phyloP scores from a whole-genome alignment of 768 basidiomycete species.

The Imleria badia region DNA sequence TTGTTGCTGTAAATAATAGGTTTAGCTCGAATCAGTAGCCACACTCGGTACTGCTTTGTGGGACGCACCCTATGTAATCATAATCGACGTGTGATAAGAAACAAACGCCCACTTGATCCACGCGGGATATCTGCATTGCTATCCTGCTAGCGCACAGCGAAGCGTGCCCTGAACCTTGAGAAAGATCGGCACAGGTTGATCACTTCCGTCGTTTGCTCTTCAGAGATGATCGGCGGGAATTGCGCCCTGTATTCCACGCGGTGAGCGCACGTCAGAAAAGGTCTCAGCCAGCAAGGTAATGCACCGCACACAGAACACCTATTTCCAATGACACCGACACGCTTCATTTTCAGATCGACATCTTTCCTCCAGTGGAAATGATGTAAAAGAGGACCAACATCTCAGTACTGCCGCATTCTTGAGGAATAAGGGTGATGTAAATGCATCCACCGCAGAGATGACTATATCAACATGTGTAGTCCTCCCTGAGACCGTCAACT shows the following conservation, averaged over 20 bases:
- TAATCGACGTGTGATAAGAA: conserved; percentile 45
- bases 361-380: conserved; percentile 57
- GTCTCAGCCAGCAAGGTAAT: conserved; percentile 8
- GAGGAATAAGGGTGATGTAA: neutral
- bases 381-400: conserved; percentile 52
- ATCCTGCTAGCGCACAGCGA: neutral
- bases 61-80: conserved; percentile 31
- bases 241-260: conserved; percentile 47
- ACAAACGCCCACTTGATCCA: conserved; percentile 1
- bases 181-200: conserved; percentile 61
- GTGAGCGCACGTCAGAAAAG: conserved; percentile 4
- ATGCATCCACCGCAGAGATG: neutral
- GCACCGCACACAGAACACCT: conserved; percentile 55
- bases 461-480: conserved; percentile 11
- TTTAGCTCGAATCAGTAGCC: neutral
- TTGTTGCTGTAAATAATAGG: neutral
- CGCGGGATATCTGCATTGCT: neutral
- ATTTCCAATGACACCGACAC: conserved; percentile 62
- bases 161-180: conserved; percentile 29
- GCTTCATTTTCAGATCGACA: conserved; percentile 49
- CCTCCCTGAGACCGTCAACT: conserved; percentile 39
- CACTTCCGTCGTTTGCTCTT: conserved; percentile 48
- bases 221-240: conserved; percentile 53
- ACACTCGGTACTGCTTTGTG: neutral
- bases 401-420: neutral